Percentiles rank a stretch among this genome's conserved stretches.
These are phyloP conservation scores for Potentilla sterilis DNA, from an alignment of 306 rosid species.

Conservation along the genomic window DNA sequence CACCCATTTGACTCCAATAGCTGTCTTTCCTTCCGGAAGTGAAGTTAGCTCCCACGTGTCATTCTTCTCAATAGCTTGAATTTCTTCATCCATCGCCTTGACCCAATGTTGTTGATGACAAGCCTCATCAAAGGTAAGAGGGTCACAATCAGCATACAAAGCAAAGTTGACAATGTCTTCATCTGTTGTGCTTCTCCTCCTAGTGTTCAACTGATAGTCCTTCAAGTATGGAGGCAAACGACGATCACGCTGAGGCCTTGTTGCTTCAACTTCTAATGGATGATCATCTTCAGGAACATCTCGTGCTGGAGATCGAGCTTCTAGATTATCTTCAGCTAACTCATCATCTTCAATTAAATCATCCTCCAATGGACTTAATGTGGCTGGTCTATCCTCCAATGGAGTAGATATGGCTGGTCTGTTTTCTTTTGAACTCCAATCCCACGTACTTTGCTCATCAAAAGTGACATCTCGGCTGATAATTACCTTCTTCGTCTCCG, in stretches of 20 bases:
- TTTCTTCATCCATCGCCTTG: background rate
- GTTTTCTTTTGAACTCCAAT: background rate
- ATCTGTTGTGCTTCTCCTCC: background rate
- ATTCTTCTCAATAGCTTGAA: background rate
- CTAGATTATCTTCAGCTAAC: rapidly evolving
- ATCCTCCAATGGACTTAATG: too few species aligned
- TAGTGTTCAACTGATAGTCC: too few species aligned
- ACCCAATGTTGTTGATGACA: background rate
- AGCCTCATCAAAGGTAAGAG: background rate
- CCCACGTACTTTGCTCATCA: background rate
- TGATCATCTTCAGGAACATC: background rate
- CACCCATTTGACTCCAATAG: background rate
- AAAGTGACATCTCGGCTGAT: background rate
- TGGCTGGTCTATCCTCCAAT: too few species aligned
- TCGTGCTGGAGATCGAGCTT: too few species aligned
- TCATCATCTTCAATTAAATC: background rate
- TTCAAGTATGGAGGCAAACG: too few species aligned
- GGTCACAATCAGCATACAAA: background rate
- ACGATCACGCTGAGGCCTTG: background rate
- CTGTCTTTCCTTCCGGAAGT: background rate
- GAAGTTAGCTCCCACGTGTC: background rate
- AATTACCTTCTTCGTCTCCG: background rate
- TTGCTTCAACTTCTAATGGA: background rate
- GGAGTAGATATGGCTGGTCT: too few species aligned
- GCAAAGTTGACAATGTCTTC: background rate